Evolutionary conservation across 1,284 basidiomycete species (phyloP).

Genomic region (Boletus semigastroideus): DNA sequence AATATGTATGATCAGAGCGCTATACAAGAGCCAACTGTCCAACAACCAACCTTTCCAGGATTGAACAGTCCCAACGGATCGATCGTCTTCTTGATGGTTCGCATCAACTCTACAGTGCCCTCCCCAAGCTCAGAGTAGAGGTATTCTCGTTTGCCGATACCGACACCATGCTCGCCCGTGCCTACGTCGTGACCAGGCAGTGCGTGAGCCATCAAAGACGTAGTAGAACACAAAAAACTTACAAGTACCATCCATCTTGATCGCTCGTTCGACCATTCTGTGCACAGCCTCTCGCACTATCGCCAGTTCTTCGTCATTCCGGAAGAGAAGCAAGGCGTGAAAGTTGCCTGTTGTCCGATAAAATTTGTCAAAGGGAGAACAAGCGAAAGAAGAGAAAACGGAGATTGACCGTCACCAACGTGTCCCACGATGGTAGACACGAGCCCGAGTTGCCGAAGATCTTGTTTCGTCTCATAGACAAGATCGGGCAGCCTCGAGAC

Average conservation of each 20-base stretch:
- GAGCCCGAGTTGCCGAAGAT: constrained; percentile 60
- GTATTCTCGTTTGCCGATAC: constrained; percentile 79
- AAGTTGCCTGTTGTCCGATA: constrained; percentile 46
- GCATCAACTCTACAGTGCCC: constrained; percentile 85
- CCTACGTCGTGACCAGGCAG: constrained; percentile 37
- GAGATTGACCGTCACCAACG: constrained; percentile 76
- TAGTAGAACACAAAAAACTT: constrained; percentile 18
- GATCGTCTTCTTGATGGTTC: constrained; percentile 72
- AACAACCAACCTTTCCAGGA: constrained; percentile 69
- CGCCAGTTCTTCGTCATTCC: constrained; percentile 56
- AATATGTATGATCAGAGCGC: background rate
- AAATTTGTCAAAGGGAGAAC: background rate
- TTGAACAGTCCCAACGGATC: constrained; percentile 83
- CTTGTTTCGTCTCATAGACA: constrained; percentile 74
- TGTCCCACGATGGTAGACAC: constrained; percentile 74
- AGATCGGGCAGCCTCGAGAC: constrained; percentile 77
- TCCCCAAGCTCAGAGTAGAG: constrained; percentile 77
- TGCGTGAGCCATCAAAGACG: background rate
- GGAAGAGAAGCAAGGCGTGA: constrained; percentile 60
- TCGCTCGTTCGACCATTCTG: constrained; percentile 71
- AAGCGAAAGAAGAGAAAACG: background rate
- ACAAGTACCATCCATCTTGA: constrained; percentile 78
- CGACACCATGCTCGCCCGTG: constrained; percentile 88
- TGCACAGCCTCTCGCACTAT: constrained; percentile 54
- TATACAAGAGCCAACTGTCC: background rate